These are phyloP conservation scores for Buddleja alternifolia DNA, from an alignment of 257 asterid species.

Conservation along the genomic window DNA sequence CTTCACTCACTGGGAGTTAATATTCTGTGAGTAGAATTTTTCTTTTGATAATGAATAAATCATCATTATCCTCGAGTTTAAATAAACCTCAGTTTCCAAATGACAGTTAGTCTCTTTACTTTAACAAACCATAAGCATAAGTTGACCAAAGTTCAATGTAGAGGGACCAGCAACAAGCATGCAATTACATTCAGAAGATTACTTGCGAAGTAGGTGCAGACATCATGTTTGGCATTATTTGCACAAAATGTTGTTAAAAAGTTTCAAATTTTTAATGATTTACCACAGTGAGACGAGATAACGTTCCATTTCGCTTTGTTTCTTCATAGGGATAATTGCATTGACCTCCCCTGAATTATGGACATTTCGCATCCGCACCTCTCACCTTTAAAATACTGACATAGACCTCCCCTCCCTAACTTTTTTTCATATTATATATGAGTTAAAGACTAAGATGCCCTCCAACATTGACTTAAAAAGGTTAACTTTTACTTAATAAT, in stretches of 20 bases:
- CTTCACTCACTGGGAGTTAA: neutral
- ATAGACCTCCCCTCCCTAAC: no score
- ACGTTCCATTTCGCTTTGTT: slow-evolving; percentile 13
- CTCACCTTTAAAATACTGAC: no score
- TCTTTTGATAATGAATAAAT: neutral
- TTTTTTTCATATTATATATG: no score
- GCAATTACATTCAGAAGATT: neutral
- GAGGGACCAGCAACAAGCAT: slow-evolving; percentile 3
- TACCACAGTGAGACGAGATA: neutral
- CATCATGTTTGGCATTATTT: slow-evolving; percentile 16
- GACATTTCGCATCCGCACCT: no score
- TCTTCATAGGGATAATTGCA: no score
- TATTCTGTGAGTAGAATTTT: neutral
- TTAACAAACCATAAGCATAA: neutral
- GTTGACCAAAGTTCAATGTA: neutral
- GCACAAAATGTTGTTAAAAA: neutral
- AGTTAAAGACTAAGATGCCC: no score
- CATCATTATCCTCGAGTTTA: neutral
- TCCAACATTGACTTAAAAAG: no score
- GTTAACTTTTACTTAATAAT: no score
- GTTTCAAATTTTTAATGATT: neutral
- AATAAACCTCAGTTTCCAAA: neutral
- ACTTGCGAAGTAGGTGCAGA: slow-evolving; percentile 12
- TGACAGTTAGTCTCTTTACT: slow-evolving; percentile 5
- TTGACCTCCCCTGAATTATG: no score